Conservation (phyloP, 192 early-diverging fungal genomes). For the Coemansia sp. region DNA sequence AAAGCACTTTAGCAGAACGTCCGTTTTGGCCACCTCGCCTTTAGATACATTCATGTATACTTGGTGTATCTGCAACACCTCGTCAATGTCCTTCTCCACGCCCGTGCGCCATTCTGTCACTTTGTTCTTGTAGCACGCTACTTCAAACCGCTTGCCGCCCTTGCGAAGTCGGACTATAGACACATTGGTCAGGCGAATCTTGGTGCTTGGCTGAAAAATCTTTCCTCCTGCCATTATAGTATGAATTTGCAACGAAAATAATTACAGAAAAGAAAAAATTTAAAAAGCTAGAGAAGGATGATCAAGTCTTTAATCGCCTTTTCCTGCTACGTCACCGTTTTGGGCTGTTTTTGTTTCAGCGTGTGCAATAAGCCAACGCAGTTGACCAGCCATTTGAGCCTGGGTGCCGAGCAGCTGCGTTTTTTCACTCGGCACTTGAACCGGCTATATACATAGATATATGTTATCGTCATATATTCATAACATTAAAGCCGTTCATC, state of each 20-base stretch:
- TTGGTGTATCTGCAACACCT: constrained; percentile 92
- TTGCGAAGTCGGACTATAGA: constrained; percentile 93
- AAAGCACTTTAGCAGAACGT: constrained; percentile 86
- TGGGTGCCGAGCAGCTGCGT: too few relatives aligned
- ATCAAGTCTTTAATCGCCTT: not conserved
- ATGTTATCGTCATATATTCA: too few relatives aligned
- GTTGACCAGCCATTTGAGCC: too few relatives aligned
- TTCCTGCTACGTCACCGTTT: not conserved
- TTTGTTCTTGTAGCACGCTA: constrained; percentile 99
- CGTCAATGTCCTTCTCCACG: constrained; percentile 93
- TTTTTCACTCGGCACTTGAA: too few relatives aligned
- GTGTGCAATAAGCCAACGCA: too few relatives aligned
- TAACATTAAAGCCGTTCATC: too few relatives aligned
- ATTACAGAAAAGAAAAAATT: constrained; percentile 3
- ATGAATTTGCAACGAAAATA: not conserved
- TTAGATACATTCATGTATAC: constrained; percentile 97
- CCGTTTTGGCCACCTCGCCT: constrained; percentile 88
- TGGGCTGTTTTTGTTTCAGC: too few relatives aligned
- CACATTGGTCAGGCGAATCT: constrained; percentile 88
- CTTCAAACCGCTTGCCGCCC: constrained; percentile 96
- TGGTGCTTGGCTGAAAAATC: constrained; percentile 48
- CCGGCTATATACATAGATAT: too few relatives aligned
- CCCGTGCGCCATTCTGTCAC: constrained; percentile 92
- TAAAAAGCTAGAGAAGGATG: not conserved
- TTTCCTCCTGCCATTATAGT: constrained; percentile 35